phyloP scores from a whole-genome alignment of 1,284 basidiomycete species.

The Exobasidium rhododendri region DNA sequence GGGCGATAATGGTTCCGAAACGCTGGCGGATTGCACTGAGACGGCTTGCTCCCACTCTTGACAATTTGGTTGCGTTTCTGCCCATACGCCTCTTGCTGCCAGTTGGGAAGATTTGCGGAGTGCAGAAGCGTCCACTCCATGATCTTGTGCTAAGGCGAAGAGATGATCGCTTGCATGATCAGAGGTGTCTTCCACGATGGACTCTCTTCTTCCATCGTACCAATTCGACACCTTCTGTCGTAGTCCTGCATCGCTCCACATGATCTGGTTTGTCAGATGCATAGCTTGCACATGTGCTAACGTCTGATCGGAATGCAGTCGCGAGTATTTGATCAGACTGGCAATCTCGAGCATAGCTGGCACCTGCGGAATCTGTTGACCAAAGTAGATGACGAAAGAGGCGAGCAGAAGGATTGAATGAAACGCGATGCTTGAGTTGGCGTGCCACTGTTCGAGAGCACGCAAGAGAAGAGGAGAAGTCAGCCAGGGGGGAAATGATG shows the following conservation, averaged over 20 bases:
- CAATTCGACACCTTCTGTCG: background rate
- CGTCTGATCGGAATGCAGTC: constrained; percentile 2
- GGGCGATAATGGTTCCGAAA: background rate
- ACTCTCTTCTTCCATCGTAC: background rate
- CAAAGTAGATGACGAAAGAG: constrained; percentile 3
- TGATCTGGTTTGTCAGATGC: constrained; percentile 12
- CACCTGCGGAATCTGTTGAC: constrained; percentile 8
- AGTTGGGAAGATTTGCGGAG: background rate
- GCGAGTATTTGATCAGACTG: background rate
- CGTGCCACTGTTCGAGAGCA: constrained; percentile 15
- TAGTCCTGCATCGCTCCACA: constrained; percentile 7
- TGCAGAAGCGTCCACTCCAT: background rate
- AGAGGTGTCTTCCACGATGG: background rate
- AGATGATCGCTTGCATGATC: background rate
- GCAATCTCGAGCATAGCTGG: constrained; percentile 13
- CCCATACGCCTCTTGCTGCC: background rate
- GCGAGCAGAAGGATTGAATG: constrained; percentile 10
- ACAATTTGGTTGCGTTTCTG: background rate
- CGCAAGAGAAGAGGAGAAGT: background rate
- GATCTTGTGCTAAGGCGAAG: background rate
- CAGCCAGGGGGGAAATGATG: no score
- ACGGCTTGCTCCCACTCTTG: background rate
- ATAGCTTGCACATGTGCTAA: constrained; percentile 12
- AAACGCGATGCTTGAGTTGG: constrained; percentile 12
- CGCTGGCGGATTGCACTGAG: background rate